Evolutionary conservation across 805 yeast species (phyloP).

Genomic region (Kluyveromyces siamensis): DNA sequence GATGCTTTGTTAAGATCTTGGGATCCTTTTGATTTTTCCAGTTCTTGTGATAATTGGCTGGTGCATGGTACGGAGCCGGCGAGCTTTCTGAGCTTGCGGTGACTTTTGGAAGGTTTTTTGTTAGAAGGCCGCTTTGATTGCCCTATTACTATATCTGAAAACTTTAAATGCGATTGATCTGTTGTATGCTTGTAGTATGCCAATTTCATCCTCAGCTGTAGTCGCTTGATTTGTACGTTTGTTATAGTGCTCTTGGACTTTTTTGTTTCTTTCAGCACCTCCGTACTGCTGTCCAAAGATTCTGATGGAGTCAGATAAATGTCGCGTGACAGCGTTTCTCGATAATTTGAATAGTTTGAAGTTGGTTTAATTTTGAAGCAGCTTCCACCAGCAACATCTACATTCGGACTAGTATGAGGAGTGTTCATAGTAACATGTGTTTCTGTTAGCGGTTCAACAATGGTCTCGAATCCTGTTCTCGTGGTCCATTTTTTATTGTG

Average conservation of each 20-base stretch:
- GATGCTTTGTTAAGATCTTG: background rate
- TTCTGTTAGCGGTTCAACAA: background rate
- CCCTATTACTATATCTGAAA: conserved; percentile 1
- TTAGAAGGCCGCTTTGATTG: background rate
- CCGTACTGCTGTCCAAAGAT: background rate
- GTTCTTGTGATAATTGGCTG: background rate
- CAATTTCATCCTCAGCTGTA: conserved; percentile 39
- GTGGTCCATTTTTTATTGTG: background rate
- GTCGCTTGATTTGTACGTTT: conserved; percentile 17
- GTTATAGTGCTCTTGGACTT: background rate
- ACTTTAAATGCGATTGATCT: conserved; percentile 30
- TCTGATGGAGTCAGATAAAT: background rate
- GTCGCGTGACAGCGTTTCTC: background rate
- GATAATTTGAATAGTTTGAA: background rate
- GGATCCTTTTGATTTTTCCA: too few species aligned
- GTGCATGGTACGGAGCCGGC: conserved; percentile 1
- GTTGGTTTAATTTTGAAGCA: background rate
- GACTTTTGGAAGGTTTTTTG: conserved; percentile 1
- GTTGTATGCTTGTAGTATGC: conserved; percentile 47
- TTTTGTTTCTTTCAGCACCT: conserved; percentile 1
- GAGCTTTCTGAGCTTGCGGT: conserved; percentile 7
- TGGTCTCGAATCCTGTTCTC: background rate
- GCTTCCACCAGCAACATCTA: background rate
- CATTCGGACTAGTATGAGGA: background rate
- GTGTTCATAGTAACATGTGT: background rate